These are phyloP conservation scores for Wickerhamomyces ciferrii DNA, from an alignment of 805 yeast genomes.

Conservation along the genomic window DNA sequence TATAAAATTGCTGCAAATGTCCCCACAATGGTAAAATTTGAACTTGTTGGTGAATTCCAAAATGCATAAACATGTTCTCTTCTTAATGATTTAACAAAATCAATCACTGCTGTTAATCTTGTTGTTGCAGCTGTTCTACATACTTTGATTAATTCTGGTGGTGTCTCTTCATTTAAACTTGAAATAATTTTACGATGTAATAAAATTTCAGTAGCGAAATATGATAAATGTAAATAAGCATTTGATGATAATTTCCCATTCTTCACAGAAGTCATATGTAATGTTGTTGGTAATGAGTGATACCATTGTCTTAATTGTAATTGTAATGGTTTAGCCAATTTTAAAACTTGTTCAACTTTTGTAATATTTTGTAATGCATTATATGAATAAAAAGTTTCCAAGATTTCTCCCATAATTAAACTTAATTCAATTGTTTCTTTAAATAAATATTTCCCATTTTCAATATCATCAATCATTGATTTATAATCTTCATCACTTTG, in stretches of 20 bases:
- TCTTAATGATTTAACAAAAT: slow-evolving; percentile 67
- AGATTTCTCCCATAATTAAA: slow-evolving; percentile 63
- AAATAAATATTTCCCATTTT: slow-evolving; percentile 65
- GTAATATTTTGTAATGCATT: slow-evolving; percentile 50
- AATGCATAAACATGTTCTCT: slow-evolving; percentile 83
- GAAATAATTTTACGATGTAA: slow-evolving; percentile 75
- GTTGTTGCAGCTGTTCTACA: slow-evolving; percentile 86
- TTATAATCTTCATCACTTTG: slow-evolving; percentile 16
- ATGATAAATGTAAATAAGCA: slow-evolving; percentile 77
- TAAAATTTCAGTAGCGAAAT: slow-evolving; percentile 85
- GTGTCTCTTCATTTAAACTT: slow-evolving; percentile 37
- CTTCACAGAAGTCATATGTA: slow-evolving; percentile 57
- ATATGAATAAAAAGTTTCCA: slow-evolving; percentile 69
- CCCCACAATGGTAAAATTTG: slow-evolving; percentile 78
- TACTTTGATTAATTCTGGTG: slow-evolving; percentile 52
- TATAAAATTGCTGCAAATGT: slow-evolving; percentile 80
- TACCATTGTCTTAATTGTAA: slow-evolving; percentile 70
- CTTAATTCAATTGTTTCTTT: slow-evolving; percentile 63
- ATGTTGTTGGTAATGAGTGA: slow-evolving; percentile 58
- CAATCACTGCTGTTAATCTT: slow-evolving; percentile 75
- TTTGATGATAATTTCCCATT: slow-evolving; percentile 65
- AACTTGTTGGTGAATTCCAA: slow-evolving; percentile 82
- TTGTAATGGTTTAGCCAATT: slow-evolving; percentile 78
- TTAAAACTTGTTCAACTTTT: slow-evolving; percentile 63
- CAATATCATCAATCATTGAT: slow-evolving; percentile 43